These are phyloP conservation scores for Boletus rufocinnamomeus DNA, from an alignment of 768 basidiomycete species.

Conservation along the genomic window DNA sequence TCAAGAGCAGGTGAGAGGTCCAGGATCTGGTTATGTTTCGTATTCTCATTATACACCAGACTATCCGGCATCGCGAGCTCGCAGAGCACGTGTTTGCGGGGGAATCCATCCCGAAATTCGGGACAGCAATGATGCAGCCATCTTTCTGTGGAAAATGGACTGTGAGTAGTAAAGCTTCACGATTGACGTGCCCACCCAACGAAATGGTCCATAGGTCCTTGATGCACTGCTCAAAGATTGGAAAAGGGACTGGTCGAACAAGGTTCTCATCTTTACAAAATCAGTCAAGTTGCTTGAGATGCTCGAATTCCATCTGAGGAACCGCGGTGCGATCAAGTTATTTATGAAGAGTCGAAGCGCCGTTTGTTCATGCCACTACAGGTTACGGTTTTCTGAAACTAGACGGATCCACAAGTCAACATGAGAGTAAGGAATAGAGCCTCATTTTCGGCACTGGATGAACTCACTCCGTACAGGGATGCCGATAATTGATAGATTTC, in stretches of 20 bases:
- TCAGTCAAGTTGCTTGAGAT: slow-evolving; percentile 88
- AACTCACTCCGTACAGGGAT: slow-evolving; percentile 54
- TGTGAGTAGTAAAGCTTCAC: slow-evolving; percentile 44
- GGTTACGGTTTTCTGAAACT: slow-evolving; percentile 69
- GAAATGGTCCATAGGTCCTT: slow-evolving; percentile 54
- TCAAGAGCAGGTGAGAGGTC: slow-evolving; percentile 57
- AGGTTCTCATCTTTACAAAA: slow-evolving; percentile 93
- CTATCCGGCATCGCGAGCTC: slow-evolving; percentile 60
- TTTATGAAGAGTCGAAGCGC: neutral
- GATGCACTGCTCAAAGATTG: slow-evolving; percentile 65
- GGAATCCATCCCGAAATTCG: slow-evolving; percentile 56
- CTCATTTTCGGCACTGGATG: neutral
- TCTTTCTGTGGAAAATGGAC: slow-evolving; percentile 84
- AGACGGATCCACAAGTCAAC: slow-evolving; percentile 73
- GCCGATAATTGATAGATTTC: slow-evolving; percentile 84
- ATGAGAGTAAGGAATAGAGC: slow-evolving; percentile 54
- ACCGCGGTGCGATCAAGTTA: slow-evolving; percentile 41
- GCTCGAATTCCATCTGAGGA: slow-evolving; percentile 74
- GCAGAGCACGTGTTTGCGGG: slow-evolving; percentile 65
- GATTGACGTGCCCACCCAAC: neutral
- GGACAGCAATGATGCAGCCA: slow-evolving; percentile 60
- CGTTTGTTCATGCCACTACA: slow-evolving; percentile 20
- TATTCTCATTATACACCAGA: slow-evolving; percentile 25
- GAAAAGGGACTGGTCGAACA: slow-evolving; percentile 68
- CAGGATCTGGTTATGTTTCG: neutral